Evolutionary conservation across 202 grass and related monocot species (phyloP).

Genomic region (Saccharum hybrid): DNA sequence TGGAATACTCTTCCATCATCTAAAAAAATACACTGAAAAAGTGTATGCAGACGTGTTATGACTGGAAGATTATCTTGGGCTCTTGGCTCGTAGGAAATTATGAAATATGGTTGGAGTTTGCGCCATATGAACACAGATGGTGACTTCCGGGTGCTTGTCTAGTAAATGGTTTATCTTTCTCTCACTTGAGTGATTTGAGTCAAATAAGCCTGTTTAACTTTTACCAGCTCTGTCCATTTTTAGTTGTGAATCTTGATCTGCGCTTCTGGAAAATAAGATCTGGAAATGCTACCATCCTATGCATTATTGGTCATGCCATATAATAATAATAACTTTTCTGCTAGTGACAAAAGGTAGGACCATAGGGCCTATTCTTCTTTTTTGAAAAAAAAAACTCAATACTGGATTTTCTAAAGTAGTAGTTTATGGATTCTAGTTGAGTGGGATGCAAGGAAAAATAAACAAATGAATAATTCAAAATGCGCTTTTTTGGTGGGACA

Average conservation of each 20-base stretch:
- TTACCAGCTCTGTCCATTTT: slow-evolving; percentile 9
- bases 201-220: slow-evolving; percentile 7
- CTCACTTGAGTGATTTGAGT: neutral
- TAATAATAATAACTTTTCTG: neutral
- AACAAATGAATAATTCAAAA: neutral
- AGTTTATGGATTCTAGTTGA: slow-evolving; percentile 16
- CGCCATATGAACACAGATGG: slow-evolving; percentile 22
- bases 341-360: slow-evolving; percentile 9
- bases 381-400: neutral
- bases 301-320: neutral
- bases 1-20: neutral
- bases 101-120: slow-evolving; percentile 35
- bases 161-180: neutral
- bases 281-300: neutral
- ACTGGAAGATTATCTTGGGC: slow-evolving; percentile 12
- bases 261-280: neutral
- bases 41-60: neutral
- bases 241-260: neutral
- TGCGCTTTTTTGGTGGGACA: neutral
- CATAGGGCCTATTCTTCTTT: neutral
- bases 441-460: neutral
- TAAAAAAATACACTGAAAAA: neutral
- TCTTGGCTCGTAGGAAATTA: slow-evolving; percentile 21
- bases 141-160: neutral
- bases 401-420: neutral